Evolutionary conservation across 2,329 filamentous ascomycete species (phyloP).

Genomic region (Iodosphaeria phyllophila): DNA sequence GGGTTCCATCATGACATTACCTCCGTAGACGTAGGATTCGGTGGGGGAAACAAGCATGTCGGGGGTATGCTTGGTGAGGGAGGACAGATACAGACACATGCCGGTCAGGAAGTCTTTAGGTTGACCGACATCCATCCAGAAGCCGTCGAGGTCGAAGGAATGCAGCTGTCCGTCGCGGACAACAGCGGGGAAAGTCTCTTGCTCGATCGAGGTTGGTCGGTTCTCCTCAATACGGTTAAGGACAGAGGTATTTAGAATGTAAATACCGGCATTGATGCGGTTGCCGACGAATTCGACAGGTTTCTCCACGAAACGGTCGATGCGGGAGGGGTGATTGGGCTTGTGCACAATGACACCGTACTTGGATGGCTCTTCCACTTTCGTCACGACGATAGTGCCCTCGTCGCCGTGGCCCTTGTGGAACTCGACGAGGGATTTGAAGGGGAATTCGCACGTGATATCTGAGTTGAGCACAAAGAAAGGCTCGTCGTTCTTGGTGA

Average conservation of each 20-base stretch:
- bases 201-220: slow-evolving; percentile 91
- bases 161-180: slow-evolving; percentile 78
- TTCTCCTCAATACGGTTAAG: slow-evolving; percentile 76
- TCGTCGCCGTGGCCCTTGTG: slow-evolving; percentile 87
- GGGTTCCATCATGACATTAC: slow-evolving; percentile 90
- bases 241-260: slow-evolving; percentile 88
- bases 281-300: slow-evolving; percentile 97
- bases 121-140: slow-evolving; percentile 99
- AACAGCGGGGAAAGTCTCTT: slow-evolving; percentile 95
- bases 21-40: slow-evolving; percentile 72
- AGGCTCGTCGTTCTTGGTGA: slow-evolving; percentile 81
- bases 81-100: slow-evolving; percentile 90
- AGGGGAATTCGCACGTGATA: slow-evolving; percentile 95
- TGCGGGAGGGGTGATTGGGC: slow-evolving; percentile 72
- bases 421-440: slow-evolving; percentile 75
- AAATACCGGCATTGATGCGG: slow-evolving; percentile 96
- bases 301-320: slow-evolving; percentile 99
- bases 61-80: slow-evolving; percentile 74
- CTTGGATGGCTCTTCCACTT: slow-evolving; percentile 97
- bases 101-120: slow-evolving; percentile 96
- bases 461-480: slow-evolving; percentile 99
- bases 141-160: slow-evolving; percentile 90
- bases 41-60: slow-evolving; percentile 59
- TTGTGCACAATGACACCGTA: slow-evolving; percentile 98
- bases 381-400: slow-evolving; percentile 95